Evolutionary conservation across 2,329 filamentous ascomycete species (phyloP).

Genomic region (Mycosphaerella arachidis): DNA sequence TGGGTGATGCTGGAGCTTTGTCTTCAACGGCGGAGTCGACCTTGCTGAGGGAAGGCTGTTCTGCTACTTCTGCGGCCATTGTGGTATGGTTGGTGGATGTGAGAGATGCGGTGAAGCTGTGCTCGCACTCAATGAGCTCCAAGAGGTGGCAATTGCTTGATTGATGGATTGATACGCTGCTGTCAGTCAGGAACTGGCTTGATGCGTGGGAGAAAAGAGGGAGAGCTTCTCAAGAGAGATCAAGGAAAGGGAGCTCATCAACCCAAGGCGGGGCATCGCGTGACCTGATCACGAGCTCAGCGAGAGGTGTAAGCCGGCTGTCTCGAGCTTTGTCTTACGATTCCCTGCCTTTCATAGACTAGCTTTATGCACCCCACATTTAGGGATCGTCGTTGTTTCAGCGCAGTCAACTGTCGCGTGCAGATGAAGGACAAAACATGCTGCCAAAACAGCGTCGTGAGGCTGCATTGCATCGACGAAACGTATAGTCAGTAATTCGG

Average conservation of each 20-base stretch:
- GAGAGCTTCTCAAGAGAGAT: conserved; percentile 2
- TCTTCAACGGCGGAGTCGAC: conserved; percentile 89
- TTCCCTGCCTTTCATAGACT: not conserved
- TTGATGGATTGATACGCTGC: conserved; percentile 2
- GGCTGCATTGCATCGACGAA: not conserved
- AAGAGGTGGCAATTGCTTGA: not conserved
- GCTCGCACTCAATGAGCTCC: not conserved
- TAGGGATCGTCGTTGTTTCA: not conserved
- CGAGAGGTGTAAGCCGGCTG: not conserved
- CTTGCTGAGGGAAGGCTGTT: conserved; percentile 62
- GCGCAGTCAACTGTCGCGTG: not conserved
- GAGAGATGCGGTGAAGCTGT: conserved; percentile 1
- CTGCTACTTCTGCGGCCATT: conserved; percentile 50
- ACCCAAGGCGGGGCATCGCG: not conserved
- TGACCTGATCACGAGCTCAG: not conserved
- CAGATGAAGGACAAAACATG: not conserved
- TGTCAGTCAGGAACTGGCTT: conserved; percentile 10
- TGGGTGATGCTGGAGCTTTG: conserved; percentile 56
- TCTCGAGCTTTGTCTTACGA: not conserved
- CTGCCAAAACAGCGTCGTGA: not conserved
- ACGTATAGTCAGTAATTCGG: no score
- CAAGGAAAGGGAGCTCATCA: conserved; percentile 6
- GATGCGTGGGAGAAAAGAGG: not conserved
- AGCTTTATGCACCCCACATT: not conserved
- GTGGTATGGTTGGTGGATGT: conserved; percentile 8